Evolutionary conservation across 805 yeast genomes (phyloP), one percentile per base, ranked within the genome.

Genomic region (Metahyphopichia silvanorum): DNA sequence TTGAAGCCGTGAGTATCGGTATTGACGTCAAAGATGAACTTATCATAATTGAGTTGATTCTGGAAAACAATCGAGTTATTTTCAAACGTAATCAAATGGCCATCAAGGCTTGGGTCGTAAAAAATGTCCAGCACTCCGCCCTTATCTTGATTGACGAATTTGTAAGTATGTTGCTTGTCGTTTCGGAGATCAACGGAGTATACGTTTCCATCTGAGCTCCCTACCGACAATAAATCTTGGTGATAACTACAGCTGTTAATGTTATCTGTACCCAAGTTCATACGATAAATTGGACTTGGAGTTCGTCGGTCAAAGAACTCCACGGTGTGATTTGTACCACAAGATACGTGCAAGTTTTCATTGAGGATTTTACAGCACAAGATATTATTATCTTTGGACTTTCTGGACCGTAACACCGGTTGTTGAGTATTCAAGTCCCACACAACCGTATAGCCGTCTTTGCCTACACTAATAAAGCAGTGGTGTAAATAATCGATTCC

Each of bases 311-410:
- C 66, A 37, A 41, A 54, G 16, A 59, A 31, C 18, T 42, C 42
- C 16, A 58, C 27, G 12, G 33, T 29, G 31, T 50, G 50, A 29
- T 49, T 51, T 12, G 42, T 38, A 2, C 65, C 65, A 33, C 60
- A 57, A 13, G 51, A 31, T 0, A 45, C 53, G 13, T 52, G 25
- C 32, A 57, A 22, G 13, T 43, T 33, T 16, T 44, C 38, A 24
- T 42, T 44, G 21, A 57, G 24, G 14, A 52, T 35, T 30, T 43
- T 40, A 22, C 51, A 41, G 24, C 44, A 53, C 29, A 50, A 41
- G 7, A 58, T 39, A 15, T 39, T 29, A 37, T 53, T 50, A 13
- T 38, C 33, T 2, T 9, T 9, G 22, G 10, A 9, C 10, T 9
- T 11, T 11, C 22, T 9, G 29, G 13, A 4, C n/a, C 16, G 5